Evolutionary conservation across 768 basidiomycete genomes (phyloP).

Genomic region (Rhizopogon vulgaris): DNA sequence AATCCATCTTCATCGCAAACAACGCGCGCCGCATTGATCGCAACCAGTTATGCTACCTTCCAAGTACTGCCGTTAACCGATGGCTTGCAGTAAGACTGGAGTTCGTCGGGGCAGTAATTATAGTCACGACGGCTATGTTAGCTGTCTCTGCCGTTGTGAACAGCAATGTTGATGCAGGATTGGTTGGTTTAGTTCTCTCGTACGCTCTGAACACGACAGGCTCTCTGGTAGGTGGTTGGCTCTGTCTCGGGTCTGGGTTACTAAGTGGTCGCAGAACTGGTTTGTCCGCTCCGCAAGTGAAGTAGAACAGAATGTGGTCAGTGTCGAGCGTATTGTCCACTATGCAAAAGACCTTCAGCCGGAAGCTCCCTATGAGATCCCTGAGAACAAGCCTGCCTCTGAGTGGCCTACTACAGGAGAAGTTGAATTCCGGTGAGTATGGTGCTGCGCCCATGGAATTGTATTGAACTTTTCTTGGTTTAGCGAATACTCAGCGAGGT

Average conservation of each 20-base stretch:
- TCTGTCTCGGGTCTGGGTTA: neutral
- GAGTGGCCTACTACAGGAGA: conserved; percentile 72
- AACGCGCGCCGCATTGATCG: conserved; percentile 76
- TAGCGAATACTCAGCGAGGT: conserved; percentile 69
- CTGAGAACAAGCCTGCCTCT: conserved; percentile 44
- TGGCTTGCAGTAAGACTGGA: conserved; percentile 86
- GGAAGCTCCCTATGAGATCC: conserved; percentile 71
- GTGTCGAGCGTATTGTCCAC: conserved; percentile 81
- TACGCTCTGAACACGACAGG: conserved; percentile 83
- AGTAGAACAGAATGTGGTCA: conserved; percentile 87
- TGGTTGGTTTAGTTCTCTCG: conserved; percentile 81
- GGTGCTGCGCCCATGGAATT: neutral
- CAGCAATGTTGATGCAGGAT: conserved; percentile 76
- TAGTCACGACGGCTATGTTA: conserved; percentile 62
- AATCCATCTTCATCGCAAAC: conserved; percentile 55
- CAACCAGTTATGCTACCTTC: conserved; percentile 76
- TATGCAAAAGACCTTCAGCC: conserved; percentile 61
- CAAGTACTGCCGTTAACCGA: conserved; percentile 68
- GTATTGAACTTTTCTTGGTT: neutral
- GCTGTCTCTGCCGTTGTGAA: conserved; percentile 68
- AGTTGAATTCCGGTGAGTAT: conserved; percentile 66
- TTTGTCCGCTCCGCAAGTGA: conserved; percentile 78
- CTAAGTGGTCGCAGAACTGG: conserved; percentile 54
- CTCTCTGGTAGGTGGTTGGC: conserved; percentile 50
- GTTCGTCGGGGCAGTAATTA: conserved; percentile 76